A percentile compares a stretch with the other conserved stretches of the same genome.
These are phyloP conservation scores for Boletus edulis DNA, from an alignment of 768 basidiomycete genomes.

Conservation along the genomic window DNA sequence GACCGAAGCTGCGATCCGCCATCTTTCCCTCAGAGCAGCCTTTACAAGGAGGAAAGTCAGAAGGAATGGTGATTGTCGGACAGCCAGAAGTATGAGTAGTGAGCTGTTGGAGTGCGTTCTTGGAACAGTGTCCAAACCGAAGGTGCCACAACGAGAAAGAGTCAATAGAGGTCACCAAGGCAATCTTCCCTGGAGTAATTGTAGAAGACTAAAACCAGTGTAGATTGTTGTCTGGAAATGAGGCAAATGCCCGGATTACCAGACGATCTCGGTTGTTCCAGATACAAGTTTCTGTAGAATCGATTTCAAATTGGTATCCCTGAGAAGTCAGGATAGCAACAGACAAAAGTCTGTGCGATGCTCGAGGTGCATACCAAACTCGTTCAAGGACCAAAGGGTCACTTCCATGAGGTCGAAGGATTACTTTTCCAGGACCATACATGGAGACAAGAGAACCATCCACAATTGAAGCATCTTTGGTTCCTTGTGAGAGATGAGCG, in stretches of 20 bases:
- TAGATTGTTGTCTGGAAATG: not conserved
- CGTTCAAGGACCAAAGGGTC: not conserved
- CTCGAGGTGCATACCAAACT: not conserved
- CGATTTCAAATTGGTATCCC: not conserved
- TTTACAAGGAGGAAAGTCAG: too few relatives aligned
- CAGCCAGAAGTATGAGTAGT: not conserved
- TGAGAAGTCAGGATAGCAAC: not conserved
- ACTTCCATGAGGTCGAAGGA: not conserved
- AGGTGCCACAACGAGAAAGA: not conserved
- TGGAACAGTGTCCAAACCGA: not conserved
- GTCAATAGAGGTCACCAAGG: not conserved
- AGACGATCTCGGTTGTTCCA: not conserved
- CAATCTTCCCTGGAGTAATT: not conserved
- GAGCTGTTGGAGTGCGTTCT: not conserved
- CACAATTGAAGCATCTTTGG: rapidly evolving
- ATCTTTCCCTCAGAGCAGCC: too few relatives aligned
- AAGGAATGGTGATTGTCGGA: not conserved
- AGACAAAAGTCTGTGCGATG: not conserved
- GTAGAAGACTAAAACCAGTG: not conserved
- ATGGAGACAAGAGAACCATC: not conserved
- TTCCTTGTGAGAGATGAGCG: not conserved
- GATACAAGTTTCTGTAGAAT: not conserved
- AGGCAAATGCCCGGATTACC: not conserved
- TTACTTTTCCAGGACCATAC: not conserved
- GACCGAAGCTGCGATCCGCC: not conserved